Percentiles rank a stretch among this genome's conserved stretches.
phyloP scores from a whole-genome alignment of 768 basidiomycete species.

The Tricholoma sp. region DNA sequence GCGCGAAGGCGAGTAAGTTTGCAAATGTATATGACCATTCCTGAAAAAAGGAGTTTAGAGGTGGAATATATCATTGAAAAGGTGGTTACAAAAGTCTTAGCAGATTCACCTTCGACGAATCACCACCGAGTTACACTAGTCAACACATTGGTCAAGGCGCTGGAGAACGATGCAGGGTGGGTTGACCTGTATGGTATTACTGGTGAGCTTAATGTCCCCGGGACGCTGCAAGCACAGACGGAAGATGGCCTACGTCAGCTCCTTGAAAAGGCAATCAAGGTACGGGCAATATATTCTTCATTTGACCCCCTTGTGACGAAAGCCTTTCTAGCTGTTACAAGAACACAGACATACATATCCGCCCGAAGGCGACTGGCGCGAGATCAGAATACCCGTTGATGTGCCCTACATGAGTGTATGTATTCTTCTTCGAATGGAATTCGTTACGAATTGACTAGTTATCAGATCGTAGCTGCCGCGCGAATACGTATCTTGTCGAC shows the following conservation, averaged over 20 bases:
- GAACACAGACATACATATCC: conserved; percentile 36
- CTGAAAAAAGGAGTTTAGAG: conserved; percentile 38
- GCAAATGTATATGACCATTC: background rate
- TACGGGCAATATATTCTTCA: background rate
- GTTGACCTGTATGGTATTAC: conserved; percentile 65
- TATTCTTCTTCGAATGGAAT: conserved; percentile 8
- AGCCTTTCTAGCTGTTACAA: conserved; percentile 32
- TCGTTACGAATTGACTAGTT: conserved; percentile 2
- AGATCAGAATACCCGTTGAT: conserved; percentile 80
- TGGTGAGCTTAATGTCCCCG: conserved; percentile 61
- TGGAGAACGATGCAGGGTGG: conserved; percentile 64
- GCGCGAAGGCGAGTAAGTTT: conserved; percentile 60
- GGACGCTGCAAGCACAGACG: conserved; percentile 23
- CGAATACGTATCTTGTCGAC: conserved; percentile 44
- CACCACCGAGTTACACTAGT: conserved; percentile 41
- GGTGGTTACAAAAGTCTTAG: conserved; percentile 38
- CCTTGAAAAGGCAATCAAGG: conserved; percentile 29
- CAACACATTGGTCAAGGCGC: conserved; percentile 46
- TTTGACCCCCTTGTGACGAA: background rate
- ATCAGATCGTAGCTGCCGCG: conserved; percentile 63
- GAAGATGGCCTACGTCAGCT: conserved; percentile 25
- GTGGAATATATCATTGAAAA: conserved; percentile 57
- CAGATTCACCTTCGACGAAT: conserved; percentile 26
- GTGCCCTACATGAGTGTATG: conserved; percentile 77
- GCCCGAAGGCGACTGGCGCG: conserved; percentile 55